Evolutionary conservation across 106 monocot species (phyloP).

Genomic region (Phalaenopsis aphrodite): DNA sequence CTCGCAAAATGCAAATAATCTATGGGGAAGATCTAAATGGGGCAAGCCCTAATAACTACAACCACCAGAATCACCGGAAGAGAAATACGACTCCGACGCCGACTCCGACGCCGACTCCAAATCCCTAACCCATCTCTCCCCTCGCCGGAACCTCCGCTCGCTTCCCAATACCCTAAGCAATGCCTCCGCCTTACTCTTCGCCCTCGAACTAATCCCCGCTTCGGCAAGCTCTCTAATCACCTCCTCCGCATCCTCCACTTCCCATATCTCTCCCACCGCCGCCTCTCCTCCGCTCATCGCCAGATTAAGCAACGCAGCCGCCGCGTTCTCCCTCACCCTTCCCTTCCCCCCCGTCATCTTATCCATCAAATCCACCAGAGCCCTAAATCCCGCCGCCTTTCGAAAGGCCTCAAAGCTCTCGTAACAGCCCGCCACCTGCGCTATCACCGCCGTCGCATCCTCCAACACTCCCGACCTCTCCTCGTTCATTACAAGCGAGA

Average conservation of each 20-base stretch:
- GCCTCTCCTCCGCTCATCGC: conserved; percentile 52
- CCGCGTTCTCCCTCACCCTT: conserved; percentile 68
- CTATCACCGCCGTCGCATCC: conserved; percentile 70
- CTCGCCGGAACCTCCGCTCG: background rate
- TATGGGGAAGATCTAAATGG: too few relatives aligned
- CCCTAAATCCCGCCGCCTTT: conserved; percentile 38
- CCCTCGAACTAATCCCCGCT: conserved; percentile 28
- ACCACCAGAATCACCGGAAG: background rate
- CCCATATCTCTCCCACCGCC: conserved; percentile 55
- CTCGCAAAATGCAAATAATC: too few relatives aligned
- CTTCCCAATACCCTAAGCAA: conserved; percentile 24
- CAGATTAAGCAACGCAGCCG: conserved; percentile 62
- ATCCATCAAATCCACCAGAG: conserved; percentile 56
- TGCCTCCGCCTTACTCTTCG: conserved; percentile 43
- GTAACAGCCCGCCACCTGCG: conserved; percentile 73
- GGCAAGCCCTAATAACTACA: background rate
- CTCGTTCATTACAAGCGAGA: conserved; percentile 38
- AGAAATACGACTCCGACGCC: background rate
- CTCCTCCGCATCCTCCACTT: conserved; percentile 36
- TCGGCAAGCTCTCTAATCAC: conserved; percentile 24
- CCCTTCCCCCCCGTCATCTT: conserved; percentile 14
- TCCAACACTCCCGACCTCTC: conserved; percentile 48
- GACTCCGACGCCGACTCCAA: background rate
- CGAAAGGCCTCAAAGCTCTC: conserved; percentile 66
- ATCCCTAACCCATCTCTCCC: conserved; percentile 6